Base-by-base conservation (phyloP, 148 eudicot species). In the Vaccinium myrtillus region DNA sequence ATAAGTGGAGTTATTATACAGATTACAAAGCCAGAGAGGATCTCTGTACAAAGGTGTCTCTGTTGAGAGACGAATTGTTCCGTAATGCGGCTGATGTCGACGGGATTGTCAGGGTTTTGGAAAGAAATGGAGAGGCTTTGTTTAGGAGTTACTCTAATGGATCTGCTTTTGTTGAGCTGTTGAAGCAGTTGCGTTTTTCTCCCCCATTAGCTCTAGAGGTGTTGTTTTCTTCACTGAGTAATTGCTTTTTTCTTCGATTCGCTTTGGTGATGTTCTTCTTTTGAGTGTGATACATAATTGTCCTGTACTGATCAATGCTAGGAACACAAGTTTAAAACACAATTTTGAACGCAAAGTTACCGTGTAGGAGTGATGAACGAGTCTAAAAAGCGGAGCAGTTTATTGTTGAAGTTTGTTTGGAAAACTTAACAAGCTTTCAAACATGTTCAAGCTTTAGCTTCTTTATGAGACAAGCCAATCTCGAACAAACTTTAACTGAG, bases 121-220 rank as follows among this genome's bases (percentile, higher is more conserved):
- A 90, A 39, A 88, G 86, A 30, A 71, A 89, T 73, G 98, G 93
- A 16, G 80, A 18, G 63, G 63, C 86, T 73, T 87, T 93, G 82
- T 88, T 95, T 55, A 79, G 76, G 82, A 82, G 55, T 48, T 86
- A 87, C 82, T 16, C 81, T 59, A 84, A 91, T 86, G 96, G 94
- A 12, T 85, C 90, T 80, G 93, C 94, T 83, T 84, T 94, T 6
- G 70, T 94, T 87, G 91, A 89, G 94, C 93, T 96, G 27, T 82
- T 93, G 88, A 65, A 79, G 36, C 92, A 89, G 87, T 87, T 95
- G 86, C n/a, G 69, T 13, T 14, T 80, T 12, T 78, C 23, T 79
- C 94, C 90, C 69, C 14, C 12, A 2, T 81, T 92, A 63, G 91
- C 94, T 36, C 14, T 93, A 30, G 86, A 95, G 96, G 98, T 95